Conservation (phyloP, 1,139 yeast genomes). For the Suhomyces yuchorum region DNA sequence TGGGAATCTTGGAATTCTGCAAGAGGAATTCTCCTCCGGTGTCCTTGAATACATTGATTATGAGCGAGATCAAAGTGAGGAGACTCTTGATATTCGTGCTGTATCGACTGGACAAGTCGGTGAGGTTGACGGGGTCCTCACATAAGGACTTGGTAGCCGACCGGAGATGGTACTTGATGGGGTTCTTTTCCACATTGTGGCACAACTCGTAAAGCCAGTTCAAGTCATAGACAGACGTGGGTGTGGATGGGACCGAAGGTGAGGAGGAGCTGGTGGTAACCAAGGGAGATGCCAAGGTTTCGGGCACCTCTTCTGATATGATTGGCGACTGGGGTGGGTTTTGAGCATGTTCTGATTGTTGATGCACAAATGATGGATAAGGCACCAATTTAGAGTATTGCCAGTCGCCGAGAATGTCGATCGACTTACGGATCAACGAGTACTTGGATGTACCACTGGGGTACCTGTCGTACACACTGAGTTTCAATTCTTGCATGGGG, state of each 20-base stretch:
- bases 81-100: constrained; percentile 26
- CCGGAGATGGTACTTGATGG: constrained; percentile 52
- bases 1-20: constrained; percentile 49
- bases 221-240: constrained; percentile 27
- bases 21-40: constrained; percentile 42
- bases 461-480: constrained; percentile 46
- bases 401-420: constrained; percentile 36
- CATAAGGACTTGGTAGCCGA: constrained; percentile 43
- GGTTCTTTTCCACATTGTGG: constrained; percentile 49
- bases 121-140: constrained; percentile 36
- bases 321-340: background rate
- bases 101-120: constrained; percentile 36
- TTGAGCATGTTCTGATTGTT: background rate
- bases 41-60: constrained; percentile 34
- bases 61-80: constrained; percentile 32
- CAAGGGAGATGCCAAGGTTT: constrained; percentile 7
- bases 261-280: background rate
- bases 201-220: constrained; percentile 45
- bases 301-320: background rate
- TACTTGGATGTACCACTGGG: constrained; percentile 60
- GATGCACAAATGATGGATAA: constrained; percentile 18
- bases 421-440: constrained; percentile 43
- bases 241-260: background rate
- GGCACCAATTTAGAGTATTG: constrained; percentile 31
- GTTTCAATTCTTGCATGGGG: constrained; percentile 43